phyloP scores from a whole-genome alignment of 257 asterid genomes.

The Coffea canephora region DNA sequence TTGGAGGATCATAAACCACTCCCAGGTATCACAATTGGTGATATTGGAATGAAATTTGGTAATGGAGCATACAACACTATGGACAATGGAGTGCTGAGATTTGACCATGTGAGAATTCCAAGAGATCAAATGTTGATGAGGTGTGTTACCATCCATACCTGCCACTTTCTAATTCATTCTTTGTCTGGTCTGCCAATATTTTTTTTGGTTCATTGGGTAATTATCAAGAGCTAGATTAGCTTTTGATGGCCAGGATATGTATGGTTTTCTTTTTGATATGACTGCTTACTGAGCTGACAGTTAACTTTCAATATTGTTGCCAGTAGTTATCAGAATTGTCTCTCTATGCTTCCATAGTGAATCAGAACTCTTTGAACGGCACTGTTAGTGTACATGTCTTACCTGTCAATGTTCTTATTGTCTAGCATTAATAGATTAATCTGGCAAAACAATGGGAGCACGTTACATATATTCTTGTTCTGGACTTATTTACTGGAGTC shows the following conservation, averaged over 20 bases:
- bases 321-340: neutral
- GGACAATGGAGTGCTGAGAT: slow-evolving; percentile 94
- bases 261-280: neutral
- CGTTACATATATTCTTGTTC: no score
- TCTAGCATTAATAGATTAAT: neutral
- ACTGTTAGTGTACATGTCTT: neutral
- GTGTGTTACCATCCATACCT: slow-evolving; percentile 30
- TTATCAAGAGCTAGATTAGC: neutral
- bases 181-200: neutral
- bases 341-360: neutral
- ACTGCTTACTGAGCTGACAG: neutral
- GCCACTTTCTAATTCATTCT: neutral
- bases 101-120: slow-evolving; percentile 90
- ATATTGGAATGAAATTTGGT: slow-evolving; percentile 97
- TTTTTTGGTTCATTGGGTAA: neutral
- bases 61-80: slow-evolving; percentile 95
- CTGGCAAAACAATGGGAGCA: neutral
- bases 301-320: neutral
- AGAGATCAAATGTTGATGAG: slow-evolving; percentile 97
- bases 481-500: no score
- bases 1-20: slow-evolving; percentile 88
- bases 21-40: slow-evolving; percentile 91
- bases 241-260: neutral
- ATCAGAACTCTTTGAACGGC: neutral
- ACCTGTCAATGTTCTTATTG: neutral